A percentile compares a stretch with the other conserved stretches of the same genome.
phyloP scores from a whole-genome alignment of 371 early-diverging fungal species.

The Apophysomyces elegans region DNA sequence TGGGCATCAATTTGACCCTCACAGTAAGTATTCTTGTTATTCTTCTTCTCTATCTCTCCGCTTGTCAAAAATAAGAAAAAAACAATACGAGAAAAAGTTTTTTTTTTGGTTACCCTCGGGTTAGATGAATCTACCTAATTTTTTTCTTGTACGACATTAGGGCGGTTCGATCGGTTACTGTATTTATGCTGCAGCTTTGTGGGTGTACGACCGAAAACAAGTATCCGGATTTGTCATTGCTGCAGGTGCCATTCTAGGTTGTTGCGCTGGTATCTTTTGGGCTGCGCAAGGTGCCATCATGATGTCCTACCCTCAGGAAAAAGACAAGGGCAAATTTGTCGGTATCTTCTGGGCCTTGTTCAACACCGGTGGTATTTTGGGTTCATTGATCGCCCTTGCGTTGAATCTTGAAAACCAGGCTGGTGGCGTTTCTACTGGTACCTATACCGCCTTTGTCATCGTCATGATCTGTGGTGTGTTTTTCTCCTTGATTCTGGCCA shows the following conservation, averaged over 20 bases:
- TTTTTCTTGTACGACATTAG: slow-evolving; percentile 14
- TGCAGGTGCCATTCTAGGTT: slow-evolving; percentile 61
- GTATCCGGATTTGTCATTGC: slow-evolving; percentile 44
- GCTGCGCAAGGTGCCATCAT: slow-evolving; percentile 65
- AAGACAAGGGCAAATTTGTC: slow-evolving; percentile 70
- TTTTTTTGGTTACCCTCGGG: neutral
- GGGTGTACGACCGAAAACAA: slow-evolving; percentile 45
- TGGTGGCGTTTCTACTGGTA: slow-evolving; percentile 46
- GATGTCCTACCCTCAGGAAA: slow-evolving; percentile 63
- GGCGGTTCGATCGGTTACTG: slow-evolving; percentile 50
- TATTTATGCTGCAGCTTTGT: slow-evolving; percentile 54
- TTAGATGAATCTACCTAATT: neutral
- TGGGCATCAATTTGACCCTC: slow-evolving; percentile 54
- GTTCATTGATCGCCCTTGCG: slow-evolving; percentile 66
- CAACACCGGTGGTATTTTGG: slow-evolving; percentile 78
- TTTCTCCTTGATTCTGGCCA: slow-evolving; percentile 53
- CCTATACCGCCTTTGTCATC: slow-evolving; percentile 66
- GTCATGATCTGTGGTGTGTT: slow-evolving; percentile 61
- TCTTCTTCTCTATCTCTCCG: neutral
- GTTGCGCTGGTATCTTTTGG: slow-evolving; percentile 61
- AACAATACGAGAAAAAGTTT: neutral
- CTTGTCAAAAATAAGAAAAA: neutral
- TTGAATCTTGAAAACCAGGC: slow-evolving; percentile 53
- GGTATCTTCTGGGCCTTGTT: slow-evolving; percentile 75
- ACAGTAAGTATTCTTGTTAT: slow-evolving; percentile 22